Percentiles rank a stretch among this genome's conserved stretches.
Evolutionary conservation across 139 green algal genomes (phyloP).

Genomic region (Haematococcus sp.): DNA sequence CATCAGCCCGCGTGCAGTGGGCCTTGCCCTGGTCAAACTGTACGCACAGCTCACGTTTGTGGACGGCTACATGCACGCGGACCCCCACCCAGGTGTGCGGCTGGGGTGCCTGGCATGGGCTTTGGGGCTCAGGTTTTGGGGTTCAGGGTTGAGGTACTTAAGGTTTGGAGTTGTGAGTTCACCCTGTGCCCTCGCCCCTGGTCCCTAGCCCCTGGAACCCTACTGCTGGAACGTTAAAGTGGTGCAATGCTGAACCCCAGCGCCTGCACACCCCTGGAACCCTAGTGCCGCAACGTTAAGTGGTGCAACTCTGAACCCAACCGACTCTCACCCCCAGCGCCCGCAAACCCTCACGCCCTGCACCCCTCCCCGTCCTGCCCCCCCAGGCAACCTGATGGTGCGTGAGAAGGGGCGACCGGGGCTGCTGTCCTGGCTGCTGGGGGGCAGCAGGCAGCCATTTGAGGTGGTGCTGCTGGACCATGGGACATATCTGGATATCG

Average conservation of each 20-base stretch:
- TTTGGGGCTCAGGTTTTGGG: too few relatives aligned
- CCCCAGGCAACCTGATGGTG: slow-evolving; percentile 79
- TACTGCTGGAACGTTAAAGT: too few relatives aligned
- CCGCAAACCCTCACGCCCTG: background rate
- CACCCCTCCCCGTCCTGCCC: too few relatives aligned
- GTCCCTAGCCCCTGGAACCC: too few relatives aligned
- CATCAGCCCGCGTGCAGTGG: slow-evolving; percentile 66
- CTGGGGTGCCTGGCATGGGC: too few relatives aligned
- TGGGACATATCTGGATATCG: slow-evolving; percentile 71
- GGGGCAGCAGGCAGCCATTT: slow-evolving; percentile 45
- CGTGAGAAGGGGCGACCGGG: slow-evolving; percentile 25
- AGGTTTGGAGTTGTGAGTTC: too few relatives aligned
- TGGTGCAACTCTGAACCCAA: background rate
- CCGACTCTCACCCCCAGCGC: background rate
- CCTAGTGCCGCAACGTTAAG: background rate
- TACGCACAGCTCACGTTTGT: slow-evolving; percentile 85
- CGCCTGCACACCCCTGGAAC: too few relatives aligned
- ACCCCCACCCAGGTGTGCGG: slow-evolving; percentile 49
- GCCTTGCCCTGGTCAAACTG: slow-evolving; percentile 60
- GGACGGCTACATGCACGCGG: slow-evolving; percentile 66
- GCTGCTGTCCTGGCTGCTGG: slow-evolving; percentile 44
- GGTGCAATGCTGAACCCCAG: too few relatives aligned
- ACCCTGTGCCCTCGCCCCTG: too few relatives aligned
- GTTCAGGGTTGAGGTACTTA: too few relatives aligned
- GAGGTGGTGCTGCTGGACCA: slow-evolving; percentile 90